Evolutionary conservation across 2,329 filamentous ascomycete genomes (phyloP).

Genomic region (Cytospora piceae): DNA sequence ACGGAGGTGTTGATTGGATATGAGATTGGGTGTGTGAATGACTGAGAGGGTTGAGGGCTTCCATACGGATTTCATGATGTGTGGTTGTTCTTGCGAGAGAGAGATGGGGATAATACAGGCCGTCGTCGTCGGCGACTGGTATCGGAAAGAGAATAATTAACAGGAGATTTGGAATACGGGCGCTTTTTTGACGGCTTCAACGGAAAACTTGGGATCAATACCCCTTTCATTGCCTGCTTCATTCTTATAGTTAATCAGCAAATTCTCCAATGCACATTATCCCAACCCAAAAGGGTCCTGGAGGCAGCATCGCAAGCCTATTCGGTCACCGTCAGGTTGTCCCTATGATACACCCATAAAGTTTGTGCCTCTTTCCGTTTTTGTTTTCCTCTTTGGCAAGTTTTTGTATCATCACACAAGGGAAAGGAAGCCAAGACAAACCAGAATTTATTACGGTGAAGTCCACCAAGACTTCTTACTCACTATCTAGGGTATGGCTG

Average conservation of each 20-base stretch:
- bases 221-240: background rate
- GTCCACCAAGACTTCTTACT: too few relatives aligned
- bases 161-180: background rate
- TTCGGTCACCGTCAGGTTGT: background rate
- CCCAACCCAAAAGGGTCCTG: background rate
- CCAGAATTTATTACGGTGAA: too few relatives aligned
- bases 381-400: too few relatives aligned
- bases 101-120: too few relatives aligned
- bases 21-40: slow-evolving; percentile 63
- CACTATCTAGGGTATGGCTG: too few relatives aligned
- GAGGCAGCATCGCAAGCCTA: background rate
- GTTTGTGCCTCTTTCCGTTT: too few relatives aligned
- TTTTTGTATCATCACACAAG: too few relatives aligned
- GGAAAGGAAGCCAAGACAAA: too few relatives aligned
- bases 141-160: background rate
- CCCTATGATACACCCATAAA: background rate
- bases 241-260: background rate
- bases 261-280: background rate
- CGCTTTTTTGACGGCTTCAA: background rate
- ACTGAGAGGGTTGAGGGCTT: background rate
- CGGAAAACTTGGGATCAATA: background rate
- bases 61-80: background rate
- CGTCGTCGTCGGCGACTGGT: too few relatives aligned
- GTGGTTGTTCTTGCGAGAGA: background rate
- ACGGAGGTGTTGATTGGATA: slow-evolving; percentile 95